Base-by-base conservation (phyloP, 2,329 filamentous ascomycete species). In the Pyrenophora teres region DNA sequence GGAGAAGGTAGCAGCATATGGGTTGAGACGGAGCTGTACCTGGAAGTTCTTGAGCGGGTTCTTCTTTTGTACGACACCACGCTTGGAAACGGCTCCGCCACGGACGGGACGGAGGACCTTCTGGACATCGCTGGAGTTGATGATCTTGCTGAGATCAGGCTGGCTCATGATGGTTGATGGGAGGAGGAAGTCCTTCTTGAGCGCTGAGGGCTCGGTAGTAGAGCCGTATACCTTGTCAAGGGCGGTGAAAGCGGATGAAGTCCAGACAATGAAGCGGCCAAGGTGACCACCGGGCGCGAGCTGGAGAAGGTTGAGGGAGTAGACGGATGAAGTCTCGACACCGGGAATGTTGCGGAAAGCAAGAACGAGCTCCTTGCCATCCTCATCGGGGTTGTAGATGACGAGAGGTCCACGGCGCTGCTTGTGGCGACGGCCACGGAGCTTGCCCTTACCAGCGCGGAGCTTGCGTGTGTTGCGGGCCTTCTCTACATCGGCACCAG, bases 11-110 rank as follows among this genome's bases (percentile, higher is more conserved):
- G 88, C 83, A 69, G 94, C 93, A 81, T 99, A 99, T 62, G 94
- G 94, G 88, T 99, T 99, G 79, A 99, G 89, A 74, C 94, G 89
- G 76, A 99, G 89, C 80, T 97, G 86, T 68, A 99, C 89, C 86
- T 97, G 94, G 87, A 92, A 96, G 89, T 99, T 99, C 81, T 84
- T 85, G 69, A 99, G 92, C 74, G 94, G 94, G 87, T 99, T 99
- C 92, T 97, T 97, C 92, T 99, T 99, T 87, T 97, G 93, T 68
- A 96, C 91, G 74, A 84, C 81, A 68, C 83, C 81, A 76, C 94
- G 90, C 87, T 97, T 97, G 80, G 92, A 95, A 75, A 87, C 81
- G 75, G 91, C 86, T 69, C 88, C 86, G 71, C 94, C 94, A 85
- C 92, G 94, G 79, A 92, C 91, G 58, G 88, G 91, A 71, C 89